Evolutionary conservation across 805 yeast species (phyloP).

Genomic region (Barnettozyma sp.): DNA sequence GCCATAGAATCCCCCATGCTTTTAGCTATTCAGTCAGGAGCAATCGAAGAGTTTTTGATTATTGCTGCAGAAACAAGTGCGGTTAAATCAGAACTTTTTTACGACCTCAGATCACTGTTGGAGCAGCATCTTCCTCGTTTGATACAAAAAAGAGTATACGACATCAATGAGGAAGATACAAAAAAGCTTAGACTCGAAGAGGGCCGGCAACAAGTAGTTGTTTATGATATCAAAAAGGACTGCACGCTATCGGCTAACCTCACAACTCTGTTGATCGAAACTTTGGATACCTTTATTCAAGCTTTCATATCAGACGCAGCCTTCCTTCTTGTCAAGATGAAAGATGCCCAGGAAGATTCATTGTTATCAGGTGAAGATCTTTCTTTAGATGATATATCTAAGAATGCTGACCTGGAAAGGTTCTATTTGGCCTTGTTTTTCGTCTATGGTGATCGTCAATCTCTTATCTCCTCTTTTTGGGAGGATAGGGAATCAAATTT

Average conservation of each 20-base stretch:
- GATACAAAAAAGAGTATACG: constrained; percentile 44
- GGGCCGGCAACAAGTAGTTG: constrained; percentile 15
- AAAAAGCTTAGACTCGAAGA: constrained; percentile 26
- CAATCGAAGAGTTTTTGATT: constrained; percentile 60
- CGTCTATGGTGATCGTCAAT: constrained; percentile 57
- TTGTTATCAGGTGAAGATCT: constrained; percentile 50
- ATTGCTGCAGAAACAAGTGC: constrained; percentile 51
- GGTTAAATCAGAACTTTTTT: constrained; percentile 42
- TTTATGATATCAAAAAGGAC: constrained; percentile 20
- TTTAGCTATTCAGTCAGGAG: constrained; percentile 54
- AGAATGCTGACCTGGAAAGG: constrained; percentile 80
- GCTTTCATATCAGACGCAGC: constrained; percentile 58
- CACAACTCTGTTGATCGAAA: constrained; percentile 28
- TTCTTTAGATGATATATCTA: constrained; percentile 55
- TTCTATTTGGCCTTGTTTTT: constrained; percentile 71
- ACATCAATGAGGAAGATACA: constrained; percentile 39
- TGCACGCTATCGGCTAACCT: constrained; percentile 22
- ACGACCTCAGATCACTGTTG: constrained; percentile 58
- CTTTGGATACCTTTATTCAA: constrained; percentile 45
- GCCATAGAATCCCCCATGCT: constrained; percentile 56
- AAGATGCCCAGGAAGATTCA: constrained; percentile 72
- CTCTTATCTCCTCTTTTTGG: constrained; percentile 61
- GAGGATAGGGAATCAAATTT: constrained; percentile 54
- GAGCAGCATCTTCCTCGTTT: constrained; percentile 61
- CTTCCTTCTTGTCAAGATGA: constrained; percentile 53